Percentiles rank a stretch among this genome's conserved stretches.
Evolutionary conservation across 768 basidiomycete species (phyloP).

Genomic region (Boletus rubroflammeus): DNA sequence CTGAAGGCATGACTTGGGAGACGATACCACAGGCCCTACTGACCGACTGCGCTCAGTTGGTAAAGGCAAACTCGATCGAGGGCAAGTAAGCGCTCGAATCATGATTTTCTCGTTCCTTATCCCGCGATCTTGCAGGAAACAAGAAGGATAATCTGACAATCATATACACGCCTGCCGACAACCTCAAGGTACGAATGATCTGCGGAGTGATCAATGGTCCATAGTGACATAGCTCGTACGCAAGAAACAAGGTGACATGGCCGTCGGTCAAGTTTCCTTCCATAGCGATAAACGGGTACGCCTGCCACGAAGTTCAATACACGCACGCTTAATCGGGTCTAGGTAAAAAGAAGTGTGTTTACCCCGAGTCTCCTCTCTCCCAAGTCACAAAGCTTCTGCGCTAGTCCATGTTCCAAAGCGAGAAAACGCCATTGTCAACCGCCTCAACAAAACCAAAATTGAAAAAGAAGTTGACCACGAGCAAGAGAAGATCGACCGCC

Average conservation of each 20-base stretch:
- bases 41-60: conserved; percentile 87
- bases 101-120: neutral
- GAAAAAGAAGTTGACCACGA: conserved; percentile 89
- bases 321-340: neutral
- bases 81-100: conserved; percentile 36
- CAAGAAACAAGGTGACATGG: conserved; percentile 98
- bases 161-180: conserved; percentile 91
- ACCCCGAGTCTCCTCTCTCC: neutral
- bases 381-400: neutral
- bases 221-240: neutral
- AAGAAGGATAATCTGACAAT: conserved; percentile 92
- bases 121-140: conserved; percentile 59
- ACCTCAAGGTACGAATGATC: conserved; percentile 68
- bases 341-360: conserved; percentile 76
- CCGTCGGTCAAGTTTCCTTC: conserved; percentile 93
- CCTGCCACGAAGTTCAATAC: neutral
- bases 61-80: conserved; percentile 97
- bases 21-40: conserved; percentile 76
- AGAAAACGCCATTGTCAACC: conserved; percentile 87
- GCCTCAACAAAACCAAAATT: conserved; percentile 89
- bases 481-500: conserved; percentile 74
- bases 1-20: conserved; percentile 82
- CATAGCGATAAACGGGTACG: conserved; percentile 83
- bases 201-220: neutral
- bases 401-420: conserved; percentile 75